Conservation (phyloP, 2,329 filamentous ascomycete genomes). For the Epichloe festucae region DNA sequence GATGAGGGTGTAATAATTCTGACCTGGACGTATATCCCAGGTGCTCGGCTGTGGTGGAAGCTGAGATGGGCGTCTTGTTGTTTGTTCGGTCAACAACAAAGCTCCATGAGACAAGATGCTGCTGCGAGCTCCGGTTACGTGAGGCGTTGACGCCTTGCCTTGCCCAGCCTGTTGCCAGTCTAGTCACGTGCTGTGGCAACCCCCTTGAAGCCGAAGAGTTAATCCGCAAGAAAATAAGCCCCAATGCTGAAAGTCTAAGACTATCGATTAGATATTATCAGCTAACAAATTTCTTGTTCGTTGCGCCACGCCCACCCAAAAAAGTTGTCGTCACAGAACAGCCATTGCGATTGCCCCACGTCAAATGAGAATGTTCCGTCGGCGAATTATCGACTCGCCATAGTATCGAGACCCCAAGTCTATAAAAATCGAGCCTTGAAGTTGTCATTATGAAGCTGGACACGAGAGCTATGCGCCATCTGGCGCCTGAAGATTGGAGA, state of each 20-base stretch:
- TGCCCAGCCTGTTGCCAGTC: constrained; percentile 12
- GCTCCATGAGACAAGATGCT: constrained; percentile 13
- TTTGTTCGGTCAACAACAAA: constrained; percentile 18
- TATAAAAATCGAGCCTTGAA: background rate
- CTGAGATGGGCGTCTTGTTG: constrained; percentile 16
- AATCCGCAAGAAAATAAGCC: constrained; percentile 1
- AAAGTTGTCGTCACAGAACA: constrained; percentile 7
- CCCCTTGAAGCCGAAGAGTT: constrained; percentile 3
- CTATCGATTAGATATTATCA: constrained; percentile 21
- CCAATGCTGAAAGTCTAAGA: background rate
- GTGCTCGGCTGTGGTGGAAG: background rate
- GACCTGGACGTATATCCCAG: background rate
- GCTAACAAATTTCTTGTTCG: constrained; percentile 13
- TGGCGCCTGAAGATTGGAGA: constrained; percentile 90
- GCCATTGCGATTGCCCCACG: background rate
- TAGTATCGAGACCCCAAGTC: background rate
- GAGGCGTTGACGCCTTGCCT: constrained; percentile 35
- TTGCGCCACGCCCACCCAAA: constrained; percentile 10
- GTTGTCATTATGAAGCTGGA: constrained; percentile 72
- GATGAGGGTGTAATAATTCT: background rate
- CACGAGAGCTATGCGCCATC: constrained; percentile 82
- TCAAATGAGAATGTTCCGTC: background rate
- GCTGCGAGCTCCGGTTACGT: constrained; percentile 29
- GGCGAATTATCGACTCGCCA: background rate
- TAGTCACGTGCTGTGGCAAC: constrained; percentile 17